Conservation (phyloP, 768 basidiomycete species). For the Fibroporia radiculosa region DNA sequence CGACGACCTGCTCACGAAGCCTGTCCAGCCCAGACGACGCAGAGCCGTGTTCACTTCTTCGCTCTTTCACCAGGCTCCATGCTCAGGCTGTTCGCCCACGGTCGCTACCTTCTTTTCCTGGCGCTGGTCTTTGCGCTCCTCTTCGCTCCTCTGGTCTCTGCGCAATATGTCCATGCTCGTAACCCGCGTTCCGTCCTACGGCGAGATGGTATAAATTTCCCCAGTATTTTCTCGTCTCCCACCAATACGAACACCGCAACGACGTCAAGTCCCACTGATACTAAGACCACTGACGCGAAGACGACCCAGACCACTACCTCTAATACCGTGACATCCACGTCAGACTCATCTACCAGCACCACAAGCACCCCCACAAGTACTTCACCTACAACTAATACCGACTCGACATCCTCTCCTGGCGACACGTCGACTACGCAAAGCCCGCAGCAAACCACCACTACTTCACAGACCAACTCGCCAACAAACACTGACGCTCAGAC, state of each 20-base stretch:
- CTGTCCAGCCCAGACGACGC: neutral
- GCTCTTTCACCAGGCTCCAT: conserved; percentile 5
- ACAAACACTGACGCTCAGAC: neutral
- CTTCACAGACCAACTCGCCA: neutral
- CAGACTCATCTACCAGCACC: neutral
- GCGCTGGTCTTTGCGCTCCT: conserved; percentile 21
- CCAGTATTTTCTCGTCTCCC: neutral
- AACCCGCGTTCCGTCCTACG: conserved; percentile 1
- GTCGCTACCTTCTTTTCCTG: conserved; percentile 21
- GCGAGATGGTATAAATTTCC: neutral
- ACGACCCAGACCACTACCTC: neutral
- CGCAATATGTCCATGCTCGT: neutral
- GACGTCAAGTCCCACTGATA: neutral
- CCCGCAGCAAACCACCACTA: neutral
- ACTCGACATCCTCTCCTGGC: conserved; percentile 1
- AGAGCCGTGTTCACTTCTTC: neutral
- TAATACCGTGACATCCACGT: neutral
- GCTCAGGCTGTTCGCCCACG: conserved; percentile 16
- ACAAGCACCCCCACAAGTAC: neutral
- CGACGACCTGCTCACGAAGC: conserved; percentile 6
- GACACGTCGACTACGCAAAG: neutral
- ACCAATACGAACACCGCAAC: conserved; percentile 3
- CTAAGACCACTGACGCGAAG: neutral
- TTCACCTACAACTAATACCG: neutral
- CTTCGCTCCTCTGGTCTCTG: conserved; percentile 6